Percentiles rank a stretch among this genome's conserved stretches.
Conservation (phyloP, 306 rosid species). For the Vigna unguiculata region DNA sequence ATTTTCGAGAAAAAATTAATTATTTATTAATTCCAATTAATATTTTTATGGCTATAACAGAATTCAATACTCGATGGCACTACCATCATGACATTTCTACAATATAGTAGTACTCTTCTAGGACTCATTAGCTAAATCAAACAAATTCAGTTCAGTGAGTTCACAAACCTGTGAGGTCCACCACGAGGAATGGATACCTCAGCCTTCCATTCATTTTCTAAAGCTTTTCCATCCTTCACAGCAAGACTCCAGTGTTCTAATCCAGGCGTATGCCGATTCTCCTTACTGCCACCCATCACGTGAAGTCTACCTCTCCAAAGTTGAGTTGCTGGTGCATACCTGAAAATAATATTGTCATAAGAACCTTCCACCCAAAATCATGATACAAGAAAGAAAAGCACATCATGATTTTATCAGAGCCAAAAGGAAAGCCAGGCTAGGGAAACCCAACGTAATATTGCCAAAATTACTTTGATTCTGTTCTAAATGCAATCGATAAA, state of each 20-base stretch:
- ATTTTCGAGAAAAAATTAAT: slow-evolving; percentile 18
- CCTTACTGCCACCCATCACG: slow-evolving; percentile 99
- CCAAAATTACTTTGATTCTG: slow-evolving; percentile 9
- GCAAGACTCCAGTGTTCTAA: slow-evolving; percentile 96
- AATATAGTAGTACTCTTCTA: background rate
- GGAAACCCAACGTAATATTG: slow-evolving; percentile 9
- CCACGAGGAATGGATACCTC: slow-evolving; percentile 96
- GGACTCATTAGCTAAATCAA: slow-evolving; percentile 9
- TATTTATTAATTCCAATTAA: slow-evolving; percentile 1
- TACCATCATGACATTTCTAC: background rate
- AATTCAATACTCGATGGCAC: background rate
- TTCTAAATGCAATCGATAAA: background rate
- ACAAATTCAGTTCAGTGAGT: slow-evolving; percentile 15
- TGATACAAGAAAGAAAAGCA: slow-evolving; percentile 20
- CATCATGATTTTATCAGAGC: slow-evolving; percentile 18
- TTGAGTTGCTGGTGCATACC: slow-evolving; percentile 98
- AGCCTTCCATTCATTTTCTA: slow-evolving; percentile 80
- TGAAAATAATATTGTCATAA: slow-evolving; percentile 45
- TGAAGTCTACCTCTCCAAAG: slow-evolving; percentile 96
- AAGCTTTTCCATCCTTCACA: slow-evolving; percentile 79
- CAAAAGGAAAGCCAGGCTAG: slow-evolving; percentile 18
- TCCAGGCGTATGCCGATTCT: slow-evolving; percentile 92
- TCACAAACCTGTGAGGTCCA: slow-evolving; percentile 90
- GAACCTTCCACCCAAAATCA: slow-evolving; percentile 37
- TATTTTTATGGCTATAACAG: slow-evolving; percentile 1